phyloP scores from a whole-genome alignment of 768 basidiomycete genomes.

The Auricularia sp. region DNA sequence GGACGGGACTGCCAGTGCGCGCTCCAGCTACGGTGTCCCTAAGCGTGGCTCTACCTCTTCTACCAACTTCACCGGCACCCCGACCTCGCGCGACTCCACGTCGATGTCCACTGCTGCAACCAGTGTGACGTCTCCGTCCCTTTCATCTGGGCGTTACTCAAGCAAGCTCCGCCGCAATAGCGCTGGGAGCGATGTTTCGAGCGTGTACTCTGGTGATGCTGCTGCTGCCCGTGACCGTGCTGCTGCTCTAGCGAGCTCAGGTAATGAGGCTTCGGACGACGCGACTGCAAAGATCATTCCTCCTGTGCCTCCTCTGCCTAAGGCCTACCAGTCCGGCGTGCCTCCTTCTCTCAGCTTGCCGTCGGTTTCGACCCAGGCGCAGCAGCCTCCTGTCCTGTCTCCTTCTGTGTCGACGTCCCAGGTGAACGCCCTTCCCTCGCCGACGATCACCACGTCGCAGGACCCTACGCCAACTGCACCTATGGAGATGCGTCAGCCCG shows the following conservation, averaged over 20 bases:
- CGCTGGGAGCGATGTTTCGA: conserved; percentile 77
- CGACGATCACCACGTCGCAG: conserved; percentile 18
- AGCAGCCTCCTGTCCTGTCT: conserved; percentile 26
- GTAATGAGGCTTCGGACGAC: conserved; percentile 33
- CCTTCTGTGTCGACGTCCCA: conserved; percentile 25
- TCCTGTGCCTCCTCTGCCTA: conserved; percentile 86
- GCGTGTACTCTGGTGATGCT: conserved; percentile 57
- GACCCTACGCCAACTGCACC: background rate
- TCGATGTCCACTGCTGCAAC: conserved; percentile 64
- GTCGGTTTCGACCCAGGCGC: conserved; percentile 30
- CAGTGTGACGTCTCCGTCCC: conserved; percentile 51
- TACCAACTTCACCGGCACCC: conserved; percentile 73
- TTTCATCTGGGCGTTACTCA: conserved; percentile 66
- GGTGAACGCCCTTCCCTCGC: conserved; percentile 21
- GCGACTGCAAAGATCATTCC: conserved; percentile 64
- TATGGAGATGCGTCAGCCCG: background rate
- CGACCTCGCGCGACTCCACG: conserved; percentile 76
- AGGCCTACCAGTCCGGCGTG: conserved; percentile 68
- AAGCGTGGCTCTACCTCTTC: conserved; percentile 88
- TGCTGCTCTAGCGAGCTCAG: conserved; percentile 42
- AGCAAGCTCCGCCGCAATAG: conserved; percentile 69
- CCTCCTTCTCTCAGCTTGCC: conserved; percentile 51
- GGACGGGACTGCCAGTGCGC: conserved; percentile 24
- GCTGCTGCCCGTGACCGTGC: conserved; percentile 57
- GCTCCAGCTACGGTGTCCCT: conserved; percentile 61